These are phyloP conservation scores for Ustilago crameri DNA, from an alignment of 1,284 basidiomycete genomes.

Conservation along the genomic window DNA sequence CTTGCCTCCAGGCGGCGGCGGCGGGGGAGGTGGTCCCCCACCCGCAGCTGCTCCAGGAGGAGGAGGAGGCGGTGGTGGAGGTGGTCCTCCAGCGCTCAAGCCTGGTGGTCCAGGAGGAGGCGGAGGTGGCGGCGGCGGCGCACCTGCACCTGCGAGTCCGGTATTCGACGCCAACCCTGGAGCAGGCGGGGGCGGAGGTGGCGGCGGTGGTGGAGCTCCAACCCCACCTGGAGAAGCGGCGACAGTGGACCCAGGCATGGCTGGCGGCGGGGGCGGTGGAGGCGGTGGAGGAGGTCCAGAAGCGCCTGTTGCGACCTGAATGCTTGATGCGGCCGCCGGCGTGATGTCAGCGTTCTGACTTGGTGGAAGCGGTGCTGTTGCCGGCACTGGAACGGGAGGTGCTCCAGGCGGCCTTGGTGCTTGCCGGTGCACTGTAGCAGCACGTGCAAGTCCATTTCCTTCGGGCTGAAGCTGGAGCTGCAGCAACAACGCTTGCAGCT, in stretches of 20 bases:
- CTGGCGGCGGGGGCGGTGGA: constrained; percentile 16
- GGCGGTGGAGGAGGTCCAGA: constrained; percentile 11
- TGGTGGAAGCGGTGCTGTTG: constrained; percentile 8
- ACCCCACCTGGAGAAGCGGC: not conserved
- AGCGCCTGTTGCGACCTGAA: not conserved
- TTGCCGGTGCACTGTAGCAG: constrained; percentile 36
- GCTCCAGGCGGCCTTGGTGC: constrained; percentile 43
- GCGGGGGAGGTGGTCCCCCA: constrained; percentile 29
- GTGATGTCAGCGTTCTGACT: not conserved
- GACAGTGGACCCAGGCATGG: not conserved
- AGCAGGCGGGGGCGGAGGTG: constrained; percentile 37
- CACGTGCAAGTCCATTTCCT: constrained; percentile 5
- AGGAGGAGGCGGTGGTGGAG: constrained; percentile 28
- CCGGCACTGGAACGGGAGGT: constrained; percentile 6
- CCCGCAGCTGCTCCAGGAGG: constrained; percentile 13
- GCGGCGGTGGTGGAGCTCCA: constrained; percentile 27
- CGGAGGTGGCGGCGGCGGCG: constrained; percentile 35
- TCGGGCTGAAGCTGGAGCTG: constrained; percentile 50
- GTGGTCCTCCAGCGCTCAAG: constrained; percentile 3
- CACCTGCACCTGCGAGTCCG: constrained; percentile 2
- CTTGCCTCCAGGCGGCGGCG: constrained; percentile 29
- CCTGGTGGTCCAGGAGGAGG: constrained; percentile 8
- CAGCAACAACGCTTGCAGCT: constrained; percentile 50
- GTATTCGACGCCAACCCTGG: constrained; percentile 5
- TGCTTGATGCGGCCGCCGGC: not conserved